phyloP scores from a whole-genome alignment of 768 basidiomycete species.

The Rhodosporidiobolus odoratus region DNA sequence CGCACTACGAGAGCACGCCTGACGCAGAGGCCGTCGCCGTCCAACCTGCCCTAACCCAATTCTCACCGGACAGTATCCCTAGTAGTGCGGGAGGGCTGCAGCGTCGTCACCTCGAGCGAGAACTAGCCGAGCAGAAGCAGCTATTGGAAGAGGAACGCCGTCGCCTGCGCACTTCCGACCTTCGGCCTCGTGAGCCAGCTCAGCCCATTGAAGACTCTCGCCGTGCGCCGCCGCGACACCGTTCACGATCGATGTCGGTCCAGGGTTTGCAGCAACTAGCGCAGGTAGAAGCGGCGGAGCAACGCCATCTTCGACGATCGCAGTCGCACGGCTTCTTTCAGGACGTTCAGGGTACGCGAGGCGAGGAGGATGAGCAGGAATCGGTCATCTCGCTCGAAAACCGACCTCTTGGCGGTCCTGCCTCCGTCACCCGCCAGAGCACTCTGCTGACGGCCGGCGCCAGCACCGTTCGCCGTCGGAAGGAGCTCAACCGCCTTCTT shows the following conservation, averaged over 20 bases:
- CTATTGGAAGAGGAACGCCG: conserved; percentile 10
- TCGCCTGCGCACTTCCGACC: conserved; percentile 11
- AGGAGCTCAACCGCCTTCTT: conserved; percentile 32
- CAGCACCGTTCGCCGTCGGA: conserved; percentile 32
- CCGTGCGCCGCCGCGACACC: neutral
- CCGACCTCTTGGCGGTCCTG: neutral
- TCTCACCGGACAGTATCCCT: conserved; percentile 22
- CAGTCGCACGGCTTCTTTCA: conserved; percentile 29
- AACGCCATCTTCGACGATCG: conserved; percentile 3
- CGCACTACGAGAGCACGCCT: neutral
- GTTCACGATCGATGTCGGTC: conserved; percentile 20
- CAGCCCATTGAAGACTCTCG: neutral
- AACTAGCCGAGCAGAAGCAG: conserved; percentile 14
- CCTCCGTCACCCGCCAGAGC: conserved; percentile 21
- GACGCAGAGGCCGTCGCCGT: neutral
- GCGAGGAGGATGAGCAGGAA: conserved; percentile 15
- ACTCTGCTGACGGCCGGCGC: conserved; percentile 41
- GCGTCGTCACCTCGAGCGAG: conserved; percentile 24
- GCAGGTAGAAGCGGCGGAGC: conserved; percentile 7
- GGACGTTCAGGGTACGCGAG: conserved; percentile 4
- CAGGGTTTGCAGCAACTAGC: conserved; percentile 21
- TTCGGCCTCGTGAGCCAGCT: neutral
- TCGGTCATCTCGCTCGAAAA: conserved; percentile 26
- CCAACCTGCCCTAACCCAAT: neutral
- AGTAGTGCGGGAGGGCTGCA: conserved; percentile 33